Conservation (phyloP, 2,329 filamentous ascomycete species). For the Alternaria sp. region DNA sequence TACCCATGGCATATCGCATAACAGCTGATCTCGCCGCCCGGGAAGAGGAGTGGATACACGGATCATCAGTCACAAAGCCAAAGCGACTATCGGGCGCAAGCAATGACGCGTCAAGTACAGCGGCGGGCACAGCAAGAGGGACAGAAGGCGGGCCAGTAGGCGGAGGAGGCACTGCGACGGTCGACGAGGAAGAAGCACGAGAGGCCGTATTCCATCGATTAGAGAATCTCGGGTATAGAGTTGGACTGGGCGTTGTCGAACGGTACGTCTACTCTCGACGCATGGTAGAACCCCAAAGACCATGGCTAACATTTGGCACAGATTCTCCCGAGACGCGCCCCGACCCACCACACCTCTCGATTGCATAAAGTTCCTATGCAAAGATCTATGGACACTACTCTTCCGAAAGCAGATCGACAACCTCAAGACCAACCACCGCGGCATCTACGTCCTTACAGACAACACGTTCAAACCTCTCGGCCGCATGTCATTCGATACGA, state of each 20-base stretch:
- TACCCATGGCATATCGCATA: conserved; percentile 89
- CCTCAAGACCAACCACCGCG: conserved; percentile 95
- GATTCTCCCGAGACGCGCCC: conserved; percentile 82
- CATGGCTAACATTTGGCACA: conserved; percentile 41
- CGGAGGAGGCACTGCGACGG: conserved; percentile 32
- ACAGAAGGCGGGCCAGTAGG: conserved; percentile 16
- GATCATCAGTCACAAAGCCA: conserved; percentile 9
- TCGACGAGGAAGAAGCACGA: conserved; percentile 80
- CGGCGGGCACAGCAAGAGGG: conserved; percentile 26
- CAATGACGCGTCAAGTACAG: conserved; percentile 36
- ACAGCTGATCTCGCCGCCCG: conserved; percentile 71
- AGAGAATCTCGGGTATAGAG: conserved; percentile 85
- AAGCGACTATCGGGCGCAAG: conserved; percentile 26
- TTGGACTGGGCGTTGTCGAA: conserved; percentile 91
- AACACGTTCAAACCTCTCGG: conserved; percentile 87
- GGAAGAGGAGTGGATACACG: conserved; percentile 50
- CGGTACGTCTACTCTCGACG: conserved; percentile 62
- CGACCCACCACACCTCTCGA: conserved; percentile 92
- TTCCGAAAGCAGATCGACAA: conserved; percentile 99
- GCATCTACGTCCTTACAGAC: conserved; percentile 95
- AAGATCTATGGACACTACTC: conserved; percentile 93
- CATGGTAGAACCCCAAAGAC: background rate
- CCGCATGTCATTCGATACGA: conserved; percentile 80
- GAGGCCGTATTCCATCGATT: conserved; percentile 86
- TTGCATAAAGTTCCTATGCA: conserved; percentile 98